phyloP scores from a whole-genome alignment of 1,139 yeast genomes.

The Candida buenavistaensis region DNA sequence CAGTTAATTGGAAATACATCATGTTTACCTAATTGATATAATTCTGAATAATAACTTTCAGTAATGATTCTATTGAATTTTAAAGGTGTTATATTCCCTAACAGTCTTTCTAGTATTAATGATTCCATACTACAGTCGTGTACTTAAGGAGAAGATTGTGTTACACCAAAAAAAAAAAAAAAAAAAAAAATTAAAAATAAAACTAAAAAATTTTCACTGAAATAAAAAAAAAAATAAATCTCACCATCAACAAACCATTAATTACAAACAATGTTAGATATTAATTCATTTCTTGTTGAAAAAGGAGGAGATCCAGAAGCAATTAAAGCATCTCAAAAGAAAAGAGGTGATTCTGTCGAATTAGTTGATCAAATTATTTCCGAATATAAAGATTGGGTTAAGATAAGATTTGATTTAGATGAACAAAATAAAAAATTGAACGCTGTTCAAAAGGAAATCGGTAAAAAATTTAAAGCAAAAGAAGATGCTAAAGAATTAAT shows the following conservation, averaged over 20 bases:
- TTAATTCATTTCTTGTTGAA: slow-evolving; percentile 86
- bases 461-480: slow-evolving; percentile 87
- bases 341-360: slow-evolving; percentile 94
- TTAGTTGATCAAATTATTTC: slow-evolving; percentile 90
- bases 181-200: not conserved
- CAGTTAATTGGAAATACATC: slow-evolving; percentile 39
- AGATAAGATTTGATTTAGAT: slow-evolving; percentile 88
- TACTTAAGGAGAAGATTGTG: too few relatives aligned
- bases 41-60: slow-evolving; percentile 36
- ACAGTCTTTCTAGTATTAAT: slow-evolving; percentile 34
- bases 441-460: slow-evolving; percentile 89
- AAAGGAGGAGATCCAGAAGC: slow-evolving; percentile 95
- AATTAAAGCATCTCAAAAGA: slow-evolving; percentile 84
- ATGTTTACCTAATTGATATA: slow-evolving; percentile 22
- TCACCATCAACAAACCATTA: slow-evolving; percentile 1
- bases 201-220: too few relatives aligned
- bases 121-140: too few relatives aligned
- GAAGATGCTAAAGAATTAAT: slow-evolving; percentile 88
- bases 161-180: not conserved
- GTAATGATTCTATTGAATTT: slow-evolving; percentile 40
- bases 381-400: slow-evolving; percentile 92
- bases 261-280: slow-evolving; percentile 71
- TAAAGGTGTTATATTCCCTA: slow-evolving; percentile 28
- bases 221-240: too few relatives aligned
- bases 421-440: slow-evolving; percentile 84